Conservation (phyloP, 2,329 filamentous ascomycete species). For the Colletotrichum spaethianum region DNA sequence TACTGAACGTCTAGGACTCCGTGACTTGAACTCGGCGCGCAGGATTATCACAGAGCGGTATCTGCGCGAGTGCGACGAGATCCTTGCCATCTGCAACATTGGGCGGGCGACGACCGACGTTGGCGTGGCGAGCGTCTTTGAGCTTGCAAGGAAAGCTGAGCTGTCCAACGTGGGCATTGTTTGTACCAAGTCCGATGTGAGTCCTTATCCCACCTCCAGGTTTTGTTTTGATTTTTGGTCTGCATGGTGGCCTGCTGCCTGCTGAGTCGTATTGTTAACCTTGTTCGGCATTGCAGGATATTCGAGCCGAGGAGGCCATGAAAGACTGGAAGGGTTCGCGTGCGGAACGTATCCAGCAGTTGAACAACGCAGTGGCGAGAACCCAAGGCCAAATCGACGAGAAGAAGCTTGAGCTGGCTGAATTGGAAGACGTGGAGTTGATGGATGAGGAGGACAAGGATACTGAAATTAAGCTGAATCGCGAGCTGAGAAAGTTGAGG, state of each 20-base stretch:
- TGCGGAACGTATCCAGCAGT: conserved; percentile 40
- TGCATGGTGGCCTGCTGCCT: neutral
- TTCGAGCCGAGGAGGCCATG: conserved; percentile 50
- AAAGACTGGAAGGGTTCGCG: conserved; percentile 49
- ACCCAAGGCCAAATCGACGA: conserved; percentile 32
- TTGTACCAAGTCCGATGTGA: conserved; percentile 59
- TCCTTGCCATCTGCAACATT: conserved; percentile 60
- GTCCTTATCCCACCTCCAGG: conserved; percentile 5
- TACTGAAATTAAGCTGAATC: neutral
- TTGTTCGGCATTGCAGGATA: conserved; percentile 46
- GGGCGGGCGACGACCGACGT: conserved; percentile 58
- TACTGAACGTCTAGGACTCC: conserved; percentile 54
- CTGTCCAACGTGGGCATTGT: conserved; percentile 60
- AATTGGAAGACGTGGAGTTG: conserved; percentile 41
- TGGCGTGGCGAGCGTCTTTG: conserved; percentile 57
- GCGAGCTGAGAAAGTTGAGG: neutral
- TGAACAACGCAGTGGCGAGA: conserved; percentile 38
- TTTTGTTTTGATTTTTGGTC: neutral
- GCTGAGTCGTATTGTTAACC: neutral
- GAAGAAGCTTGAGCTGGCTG: conserved; percentile 35
- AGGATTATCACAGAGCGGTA: conserved; percentile 61
- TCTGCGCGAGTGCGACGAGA: conserved; percentile 60
- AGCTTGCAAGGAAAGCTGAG: conserved; percentile 54
- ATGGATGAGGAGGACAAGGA: conserved; percentile 31
- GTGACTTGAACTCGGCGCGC: conserved; percentile 61